Evolutionary conservation across 1,139 yeast species (phyloP).

Genomic region (Kodamaea sp.): DNA sequence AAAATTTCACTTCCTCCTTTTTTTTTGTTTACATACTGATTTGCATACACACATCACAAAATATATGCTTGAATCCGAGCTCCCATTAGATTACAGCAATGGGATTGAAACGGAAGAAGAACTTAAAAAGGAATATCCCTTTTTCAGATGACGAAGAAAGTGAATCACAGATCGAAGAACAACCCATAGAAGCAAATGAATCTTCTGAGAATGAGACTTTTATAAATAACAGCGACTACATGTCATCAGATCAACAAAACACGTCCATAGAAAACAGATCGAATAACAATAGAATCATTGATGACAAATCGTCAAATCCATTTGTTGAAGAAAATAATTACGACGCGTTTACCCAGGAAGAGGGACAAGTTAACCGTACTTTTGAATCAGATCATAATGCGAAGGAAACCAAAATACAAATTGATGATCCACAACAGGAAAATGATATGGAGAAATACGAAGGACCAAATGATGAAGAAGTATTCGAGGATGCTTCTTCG

Average conservation of each 20-base stretch:
- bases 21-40: constrained; percentile 3
- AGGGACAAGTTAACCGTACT: too few species aligned
- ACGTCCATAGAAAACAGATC: not conserved
- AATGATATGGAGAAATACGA: too few species aligned
- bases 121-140: constrained; percentile 7
- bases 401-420: too few species aligned
- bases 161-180: too few species aligned
- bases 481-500: not conserved
- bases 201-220: constrained; percentile 25
- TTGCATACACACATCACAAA: not conserved
- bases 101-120: constrained; percentile 14
- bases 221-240: constrained; percentile 41
- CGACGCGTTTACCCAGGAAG: too few species aligned
- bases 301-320: constrained; percentile 6
- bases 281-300: not conserved
- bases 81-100: constrained; percentile 1
- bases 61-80: not conserved
- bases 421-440: too few species aligned
- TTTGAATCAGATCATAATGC: too few species aligned
- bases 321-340: constrained; percentile 2
- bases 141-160: constrained; percentile 12
- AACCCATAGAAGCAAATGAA: constrained; percentile 4
- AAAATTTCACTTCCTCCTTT: not conserved
- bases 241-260: constrained; percentile 5
- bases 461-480: not conserved